Percentiles rank a stretch among this genome's conserved stretches.
These are phyloP conservation scores for Arthrobotrys megalospora DNA, from an alignment of 2,329 filamentous ascomycete species.

Conservation along the genomic window DNA sequence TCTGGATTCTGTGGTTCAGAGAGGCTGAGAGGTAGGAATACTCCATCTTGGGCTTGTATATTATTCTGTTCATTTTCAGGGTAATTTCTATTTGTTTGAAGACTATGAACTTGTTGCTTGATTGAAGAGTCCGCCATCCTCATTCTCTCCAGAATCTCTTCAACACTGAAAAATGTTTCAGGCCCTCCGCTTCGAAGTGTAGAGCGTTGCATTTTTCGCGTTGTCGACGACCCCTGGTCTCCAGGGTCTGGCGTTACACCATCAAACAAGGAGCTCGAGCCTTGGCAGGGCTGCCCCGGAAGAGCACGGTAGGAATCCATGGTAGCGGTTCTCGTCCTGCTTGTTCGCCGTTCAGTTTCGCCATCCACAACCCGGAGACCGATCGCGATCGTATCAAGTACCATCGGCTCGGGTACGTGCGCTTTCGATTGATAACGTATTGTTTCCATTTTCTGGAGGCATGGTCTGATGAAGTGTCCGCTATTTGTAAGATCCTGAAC, in stretches of 20 bases:
- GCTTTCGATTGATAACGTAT: slow-evolving; percentile 4
- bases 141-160: not conserved
- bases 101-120: slow-evolving; percentile 14
- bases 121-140: slow-evolving; percentile 2
- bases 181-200: not conserved
- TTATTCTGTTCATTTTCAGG: not conserved
- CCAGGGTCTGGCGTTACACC: slow-evolving; percentile 10
- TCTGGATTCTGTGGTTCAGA: not conserved
- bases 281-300: slow-evolving; percentile 19
- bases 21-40: not conserved
- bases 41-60: slow-evolving; percentile 16
- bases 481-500: slow-evolving; percentile 13
- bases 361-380: not conserved
- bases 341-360: not conserved
- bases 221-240: slow-evolving; percentile 38
- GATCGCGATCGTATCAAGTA: not conserved
- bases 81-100: slow-evolving; percentile 34
- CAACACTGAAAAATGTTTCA: slow-evolving; percentile 39
- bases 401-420: slow-evolving; percentile 4
- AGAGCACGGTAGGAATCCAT: slow-evolving; percentile 11
- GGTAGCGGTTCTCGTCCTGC: not conserved
- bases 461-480: not conserved
- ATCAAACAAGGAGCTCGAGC: not conserved
- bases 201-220: slow-evolving; percentile 55
- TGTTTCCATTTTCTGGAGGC: not conserved